These are phyloP conservation scores for Xylaria venustula DNA, from an alignment of 495 filamentous ascomycete genomes.

Conservation along the genomic window DNA sequence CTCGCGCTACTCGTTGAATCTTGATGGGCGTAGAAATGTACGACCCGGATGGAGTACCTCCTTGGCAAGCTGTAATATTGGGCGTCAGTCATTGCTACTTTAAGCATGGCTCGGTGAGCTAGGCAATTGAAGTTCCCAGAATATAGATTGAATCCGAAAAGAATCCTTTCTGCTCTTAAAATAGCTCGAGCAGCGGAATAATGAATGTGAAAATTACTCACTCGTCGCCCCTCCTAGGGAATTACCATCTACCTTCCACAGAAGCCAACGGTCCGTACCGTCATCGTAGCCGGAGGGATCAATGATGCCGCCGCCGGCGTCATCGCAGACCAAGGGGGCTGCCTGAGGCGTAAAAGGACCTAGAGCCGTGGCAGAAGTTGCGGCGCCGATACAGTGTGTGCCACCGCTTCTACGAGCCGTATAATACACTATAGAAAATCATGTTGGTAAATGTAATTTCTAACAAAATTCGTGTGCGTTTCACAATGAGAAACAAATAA, in stretches of 20 bases:
- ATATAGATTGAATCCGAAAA: too few relatives aligned
- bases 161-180: too few relatives aligned
- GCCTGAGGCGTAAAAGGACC: conserved; percentile 49
- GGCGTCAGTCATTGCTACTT: too few relatives aligned
- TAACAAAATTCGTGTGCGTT: neutral
- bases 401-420: conserved; percentile 39
- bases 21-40: conserved; percentile 52
- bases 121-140: too few relatives aligned
- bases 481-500: neutral
- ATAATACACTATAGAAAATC: conserved; percentile 46
- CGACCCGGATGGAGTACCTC: conserved; percentile 18
- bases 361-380: conserved; percentile 37
- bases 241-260: conserved; percentile 62
- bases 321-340: conserved; percentile 46
- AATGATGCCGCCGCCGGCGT: conserved; percentile 52
- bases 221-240: conserved; percentile 38
- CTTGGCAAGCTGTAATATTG: too few relatives aligned
- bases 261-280: conserved; percentile 53
- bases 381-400: conserved; percentile 54
- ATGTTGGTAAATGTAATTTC: neutral
- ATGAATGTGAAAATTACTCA: too few relatives aligned
- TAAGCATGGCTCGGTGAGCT: too few relatives aligned
- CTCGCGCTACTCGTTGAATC: conserved; percentile 50
- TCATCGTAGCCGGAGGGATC: conserved; percentile 55
- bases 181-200: too few relatives aligned